Evolutionary conservation across 2,329 filamentous ascomycete genomes (phyloP).

Genomic region (Dactylellina haptotyla): DNA sequence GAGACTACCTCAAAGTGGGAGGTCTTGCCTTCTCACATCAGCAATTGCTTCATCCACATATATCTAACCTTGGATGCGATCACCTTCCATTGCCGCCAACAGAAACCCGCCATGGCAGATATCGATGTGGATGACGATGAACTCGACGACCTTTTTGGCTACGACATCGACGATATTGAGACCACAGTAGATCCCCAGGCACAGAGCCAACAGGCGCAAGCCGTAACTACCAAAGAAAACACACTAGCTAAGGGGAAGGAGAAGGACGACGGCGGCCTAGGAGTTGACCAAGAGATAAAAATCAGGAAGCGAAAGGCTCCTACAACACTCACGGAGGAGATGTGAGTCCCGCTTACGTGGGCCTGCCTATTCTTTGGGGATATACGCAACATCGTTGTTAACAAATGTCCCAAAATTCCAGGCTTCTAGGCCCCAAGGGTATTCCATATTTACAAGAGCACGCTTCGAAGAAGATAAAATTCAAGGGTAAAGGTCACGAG

Average conservation of each 20-base stretch:
- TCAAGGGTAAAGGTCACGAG: conserved; percentile 95
- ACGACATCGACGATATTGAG: conserved; percentile 71
- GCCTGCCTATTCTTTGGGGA: not conserved
- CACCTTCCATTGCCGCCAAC: not conserved
- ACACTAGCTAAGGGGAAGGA: conserved; percentile 57
- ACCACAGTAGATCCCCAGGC: conserved; percentile 57
- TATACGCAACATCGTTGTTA: not conserved
- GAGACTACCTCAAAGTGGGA: too few relatives aligned
- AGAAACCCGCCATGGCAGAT: conserved; percentile 18
- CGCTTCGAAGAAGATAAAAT: conserved; percentile 74
- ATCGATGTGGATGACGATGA: conserved; percentile 60
- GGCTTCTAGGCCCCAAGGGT: conserved; percentile 82
- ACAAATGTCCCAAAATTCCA: conserved; percentile 59
- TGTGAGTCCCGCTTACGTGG: conserved; percentile 64
- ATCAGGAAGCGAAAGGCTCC: conserved; percentile 80
- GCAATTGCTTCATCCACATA: too few relatives aligned
- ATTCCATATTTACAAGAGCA: conserved; percentile 82
- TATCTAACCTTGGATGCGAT: not conserved
- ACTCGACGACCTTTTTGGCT: conserved; percentile 78
- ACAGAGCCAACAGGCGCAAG: conserved; percentile 65
- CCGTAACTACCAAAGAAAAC: conserved; percentile 60
- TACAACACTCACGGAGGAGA: conserved; percentile 86
- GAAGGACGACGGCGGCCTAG: conserved; percentile 70
- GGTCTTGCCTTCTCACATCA: too few relatives aligned
- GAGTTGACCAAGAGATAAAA: conserved; percentile 87